Evolutionary conservation across 176 grass and related monocot genomes (phyloP).

Genomic region (Tillandsia fasciculata): DNA sequence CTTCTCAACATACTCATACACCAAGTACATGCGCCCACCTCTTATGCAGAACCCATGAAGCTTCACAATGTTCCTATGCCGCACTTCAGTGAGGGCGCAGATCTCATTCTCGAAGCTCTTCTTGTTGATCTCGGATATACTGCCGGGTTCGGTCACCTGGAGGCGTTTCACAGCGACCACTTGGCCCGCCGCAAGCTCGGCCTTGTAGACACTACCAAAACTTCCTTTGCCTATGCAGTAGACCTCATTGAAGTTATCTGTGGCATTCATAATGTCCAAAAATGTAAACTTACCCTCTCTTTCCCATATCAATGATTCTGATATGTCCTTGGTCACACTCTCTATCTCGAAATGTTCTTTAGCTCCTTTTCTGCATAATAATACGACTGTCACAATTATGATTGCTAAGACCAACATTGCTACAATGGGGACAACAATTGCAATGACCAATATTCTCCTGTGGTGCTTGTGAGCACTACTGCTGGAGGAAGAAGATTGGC

Average conservation of each 20-base stretch:
- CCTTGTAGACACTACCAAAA: conserved; percentile 69
- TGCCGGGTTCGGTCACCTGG: conserved; percentile 20
- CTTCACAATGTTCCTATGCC: conserved; percentile 69
- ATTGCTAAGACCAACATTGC: conserved; percentile 17
- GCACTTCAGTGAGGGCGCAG: conserved; percentile 36
- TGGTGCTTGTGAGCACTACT: conserved; percentile 19
- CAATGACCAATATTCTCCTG: conserved; percentile 28
- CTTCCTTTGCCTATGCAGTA: conserved; percentile 75
- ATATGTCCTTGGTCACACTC: conserved; percentile 24
- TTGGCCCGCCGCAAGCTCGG: conserved; percentile 31
- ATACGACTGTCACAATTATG: background rate
- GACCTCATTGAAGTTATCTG: conserved; percentile 61
- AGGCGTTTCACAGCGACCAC: conserved; percentile 66
- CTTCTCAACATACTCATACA: conserved; percentile 54
- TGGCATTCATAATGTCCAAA: conserved; percentile 60
- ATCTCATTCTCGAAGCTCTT: conserved; percentile 78
- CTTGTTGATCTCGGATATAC: conserved; percentile 33
- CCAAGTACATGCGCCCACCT: conserved; percentile 45
- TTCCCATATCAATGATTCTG: conserved; percentile 65
- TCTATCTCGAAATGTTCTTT: conserved; percentile 27
- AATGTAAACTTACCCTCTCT: conserved; percentile 54
- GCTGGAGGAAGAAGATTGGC: conserved; percentile 10
- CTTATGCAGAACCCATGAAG: conserved; percentile 63
- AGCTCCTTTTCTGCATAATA: conserved; percentile 18
- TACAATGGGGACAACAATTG: conserved; percentile 21